Evolutionary conservation across 768 basidiomycete genomes (phyloP).

Genomic region (Boletus huronensis): DNA sequence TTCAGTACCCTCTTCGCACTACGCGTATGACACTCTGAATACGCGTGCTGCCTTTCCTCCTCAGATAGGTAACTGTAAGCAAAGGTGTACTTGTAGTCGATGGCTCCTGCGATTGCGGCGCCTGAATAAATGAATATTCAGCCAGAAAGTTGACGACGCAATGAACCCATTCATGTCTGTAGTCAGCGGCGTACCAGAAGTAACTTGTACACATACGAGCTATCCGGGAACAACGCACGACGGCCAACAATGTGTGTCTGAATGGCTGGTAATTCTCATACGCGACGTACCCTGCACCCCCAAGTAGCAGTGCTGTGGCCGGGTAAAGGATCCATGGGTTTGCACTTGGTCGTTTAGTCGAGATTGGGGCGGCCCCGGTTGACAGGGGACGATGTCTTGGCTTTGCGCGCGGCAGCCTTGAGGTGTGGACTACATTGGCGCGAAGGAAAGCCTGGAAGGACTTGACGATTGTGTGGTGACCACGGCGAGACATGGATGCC

Average conservation of each 20-base stretch:
- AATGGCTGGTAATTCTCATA: constrained; percentile 74
- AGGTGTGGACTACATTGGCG: background rate
- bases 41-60: constrained; percentile 49
- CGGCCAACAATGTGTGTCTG: constrained; percentile 70
- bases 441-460: constrained; percentile 9
- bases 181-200: constrained; percentile 22
- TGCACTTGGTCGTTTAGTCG: constrained; percentile 4
- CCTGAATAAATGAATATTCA: constrained; percentile 34
- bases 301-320: constrained; percentile 22
- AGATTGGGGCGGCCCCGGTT: background rate
- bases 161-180: constrained; percentile 21
- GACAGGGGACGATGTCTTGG: constrained; percentile 11
- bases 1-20: constrained; percentile 76
- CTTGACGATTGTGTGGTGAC: constrained; percentile 13
- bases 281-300: constrained; percentile 38
- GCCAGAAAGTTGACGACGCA: background rate
- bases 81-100: constrained; percentile 74
- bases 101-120: constrained; percentile 57
- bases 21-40: constrained; percentile 78
- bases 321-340: constrained; percentile 29
- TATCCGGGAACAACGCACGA: constrained; percentile 75
- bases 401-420: constrained; percentile 5
- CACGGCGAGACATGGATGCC: constrained; percentile 17
- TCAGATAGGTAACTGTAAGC: constrained; percentile 47
- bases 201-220: constrained; percentile 46